Evolutionary conservation across 495 filamentous ascomycete species (phyloP), one percentile per base, ranked within the genome.

Genomic region (Lophiotrema nucula): DNA sequence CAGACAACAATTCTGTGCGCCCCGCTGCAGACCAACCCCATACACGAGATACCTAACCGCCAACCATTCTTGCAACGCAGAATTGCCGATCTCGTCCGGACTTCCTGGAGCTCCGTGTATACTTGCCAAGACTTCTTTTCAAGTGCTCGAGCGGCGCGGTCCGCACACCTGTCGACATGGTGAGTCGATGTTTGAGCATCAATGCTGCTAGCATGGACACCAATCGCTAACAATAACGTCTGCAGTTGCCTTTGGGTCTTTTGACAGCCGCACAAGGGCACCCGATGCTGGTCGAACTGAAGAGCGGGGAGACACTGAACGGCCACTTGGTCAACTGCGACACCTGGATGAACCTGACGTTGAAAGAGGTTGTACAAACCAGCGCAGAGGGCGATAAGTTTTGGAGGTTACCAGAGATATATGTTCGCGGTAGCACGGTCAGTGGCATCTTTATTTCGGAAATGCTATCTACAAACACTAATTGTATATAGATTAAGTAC

Each of bases 261-360:
- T 79, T 98, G 35, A 96, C 86, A 55, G 93, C 92, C 67, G 92
- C 93, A 51, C 90, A 96, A 78, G 95, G 95, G 82, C 90, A 95
- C 74, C 92, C 92, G 12, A 97, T 98, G 91, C 88, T 97, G 49
- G 93, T 98, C 39, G 93, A 98, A 79, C 88, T 98, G 60, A 98
- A 98, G 80, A 96, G 92, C 66, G 95, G 93, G 73, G 95, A 97
- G 72, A 97, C 92, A 0, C 79, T 97, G 45, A 98, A 97, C 74
- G 93, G 93, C 62, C 90, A 95, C 69, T 79, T 98, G 51, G 86
- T 96, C 70, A 91, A 84, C 70, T 97, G 90, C 80, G 93, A 98
- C 73, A 97, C 90, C 33, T 98, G 91, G 90, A 98, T 98, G 93
- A 98, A 98, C 73, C 73, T 98, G 46, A 97, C 92, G 18, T 75